Evolutionary conservation across 805 yeast genomes (phyloP).

Genomic region (Yarrowia hollandica): DNA sequence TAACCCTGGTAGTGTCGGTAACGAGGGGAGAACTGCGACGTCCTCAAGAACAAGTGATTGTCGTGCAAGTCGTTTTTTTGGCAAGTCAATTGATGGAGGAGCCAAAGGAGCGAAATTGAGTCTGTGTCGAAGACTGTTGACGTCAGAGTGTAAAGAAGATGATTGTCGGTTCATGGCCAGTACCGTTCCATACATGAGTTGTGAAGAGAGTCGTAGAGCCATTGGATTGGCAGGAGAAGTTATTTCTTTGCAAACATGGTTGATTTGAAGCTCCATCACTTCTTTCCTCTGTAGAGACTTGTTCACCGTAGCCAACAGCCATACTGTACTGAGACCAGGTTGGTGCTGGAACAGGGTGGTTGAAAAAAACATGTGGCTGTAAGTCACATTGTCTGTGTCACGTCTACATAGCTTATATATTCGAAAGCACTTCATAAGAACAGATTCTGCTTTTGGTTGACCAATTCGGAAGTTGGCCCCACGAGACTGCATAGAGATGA

Average conservation of each 20-base stretch:
- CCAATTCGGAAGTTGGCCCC: not conserved
- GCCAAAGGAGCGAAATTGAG: not conserved
- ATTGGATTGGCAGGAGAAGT: not conserved
- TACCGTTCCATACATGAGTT: constrained; percentile 19
- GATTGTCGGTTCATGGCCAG: not conserved
- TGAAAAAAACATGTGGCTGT: constrained; percentile 6
- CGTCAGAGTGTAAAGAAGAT: not conserved
- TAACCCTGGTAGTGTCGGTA: not conserved
- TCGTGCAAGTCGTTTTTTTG: not conserved
- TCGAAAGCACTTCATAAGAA: not conserved
- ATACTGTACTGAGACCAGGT: constrained; percentile 3
- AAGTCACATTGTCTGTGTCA: not conserved
- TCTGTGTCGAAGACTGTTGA: not conserved
- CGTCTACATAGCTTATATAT: no score
- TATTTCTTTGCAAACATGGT: constrained; percentile 15
- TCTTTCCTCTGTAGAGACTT: not conserved
- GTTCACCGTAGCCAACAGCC: constrained; percentile 19
- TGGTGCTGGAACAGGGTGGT: constrained; percentile 13
- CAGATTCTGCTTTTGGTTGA: not conserved
- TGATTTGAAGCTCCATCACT: not conserved
- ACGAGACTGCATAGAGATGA: constrained; percentile 3
- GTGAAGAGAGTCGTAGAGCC: not conserved
- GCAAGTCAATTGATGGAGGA: not conserved
- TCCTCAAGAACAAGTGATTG: not conserved
- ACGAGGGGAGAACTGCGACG: not conserved